Evolutionary conservation across 2,329 filamentous ascomycete species (phyloP), one percentile per base, ranked within the genome.

Genomic region (Chaetothyriales sp.): DNA sequence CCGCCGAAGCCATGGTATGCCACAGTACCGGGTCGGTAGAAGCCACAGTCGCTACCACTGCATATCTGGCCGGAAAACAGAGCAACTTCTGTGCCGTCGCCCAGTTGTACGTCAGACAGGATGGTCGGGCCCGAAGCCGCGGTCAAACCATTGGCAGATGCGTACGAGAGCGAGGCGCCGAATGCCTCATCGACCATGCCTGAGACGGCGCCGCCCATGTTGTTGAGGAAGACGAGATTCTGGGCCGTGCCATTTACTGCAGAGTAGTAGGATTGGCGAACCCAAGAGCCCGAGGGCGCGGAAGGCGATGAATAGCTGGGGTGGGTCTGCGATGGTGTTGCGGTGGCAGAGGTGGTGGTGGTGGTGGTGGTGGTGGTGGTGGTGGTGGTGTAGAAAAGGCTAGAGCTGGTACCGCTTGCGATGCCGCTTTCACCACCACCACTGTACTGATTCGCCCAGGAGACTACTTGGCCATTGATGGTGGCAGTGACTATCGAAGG

Each of bases 1-100:
- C 84, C 84, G 43, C 69, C 75, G 68, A 86, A 89, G 54, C 85
- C 86, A 68, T 86, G 73, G 60, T 77, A 71, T 37, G 75, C 72
- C 43, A 74, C 71, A 40, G 70, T 67, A 7, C 72, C 70, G 18
- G 73, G 70, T 43, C 76, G 69, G 56, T 66, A 65, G 60, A 69
- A 74, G 5, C 73, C 73, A 60, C 76, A 78, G 51, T 65, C 63
- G 44, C 60, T 57, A 53, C 66, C 67, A 18, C 67, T 62, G 63
- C 80, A 83, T 54, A 69, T 59, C 49, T 69, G 62, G 57, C 73
- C 69, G 49, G 69, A 70, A 70, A 77, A 73, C 63, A 80, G 70
- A 55, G 73, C 64, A 49, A 78, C 64, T 61, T 79, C 77, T 25
- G 63, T 62, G 56, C 70, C 67, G 33, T 76, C 77, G n/a, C 67